Percentiles rank a stretch among this genome's conserved stretches.
Evolutionary conservation across 2,329 filamentous ascomycete genomes (phyloP).

Genomic region (Lomentospora prolificans): DNA sequence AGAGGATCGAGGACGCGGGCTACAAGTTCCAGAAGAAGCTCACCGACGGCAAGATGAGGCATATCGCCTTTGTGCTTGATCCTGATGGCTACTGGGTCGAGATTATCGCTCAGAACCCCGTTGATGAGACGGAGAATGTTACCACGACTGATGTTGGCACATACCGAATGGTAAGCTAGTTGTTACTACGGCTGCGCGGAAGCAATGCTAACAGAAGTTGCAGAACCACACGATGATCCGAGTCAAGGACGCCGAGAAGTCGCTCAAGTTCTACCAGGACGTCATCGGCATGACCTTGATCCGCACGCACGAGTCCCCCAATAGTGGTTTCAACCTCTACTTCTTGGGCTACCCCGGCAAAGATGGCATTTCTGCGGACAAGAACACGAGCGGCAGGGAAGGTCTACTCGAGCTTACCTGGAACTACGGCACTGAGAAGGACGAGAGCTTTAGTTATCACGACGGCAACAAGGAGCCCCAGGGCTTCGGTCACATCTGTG

Average conservation of each 20-base stretch:
- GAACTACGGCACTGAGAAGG: slow-evolving; percentile 77
- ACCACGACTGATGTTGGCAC: slow-evolving; percentile 62
- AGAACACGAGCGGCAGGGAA: slow-evolving; percentile 57
- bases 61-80: slow-evolving; percentile 85
- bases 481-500: slow-evolving; percentile 89
- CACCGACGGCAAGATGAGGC: slow-evolving; percentile 73
- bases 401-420: slow-evolving; percentile 86
- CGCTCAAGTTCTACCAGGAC: slow-evolving; percentile 73
- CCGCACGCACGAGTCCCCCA: slow-evolving; percentile 59
- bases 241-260: slow-evolving; percentile 70
- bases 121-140: slow-evolving; percentile 63
- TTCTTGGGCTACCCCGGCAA: slow-evolving; percentile 72
- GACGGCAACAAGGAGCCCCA: slow-evolving; percentile 86
- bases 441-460: slow-evolving; percentile 77
- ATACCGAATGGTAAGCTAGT: slow-evolving; percentile 54
- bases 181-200: too few species aligned
- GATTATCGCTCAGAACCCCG: slow-evolving; percentile 60
- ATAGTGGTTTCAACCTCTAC: slow-evolving; percentile 77
- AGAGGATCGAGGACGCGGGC: slow-evolving; percentile 79
- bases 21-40: slow-evolving; percentile 95
- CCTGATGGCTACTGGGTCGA: slow-evolving; percentile 86
- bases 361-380: slow-evolving; percentile 41
- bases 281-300: slow-evolving; percentile 80
- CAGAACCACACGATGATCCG: slow-evolving; percentile 94
- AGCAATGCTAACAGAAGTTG: neutral